Percentiles rank a stretch among this genome's conserved stretches.
Conservation (phyloP, 108 stramenopile genomes). For the Fistulifera pelliculosa region DNA sequence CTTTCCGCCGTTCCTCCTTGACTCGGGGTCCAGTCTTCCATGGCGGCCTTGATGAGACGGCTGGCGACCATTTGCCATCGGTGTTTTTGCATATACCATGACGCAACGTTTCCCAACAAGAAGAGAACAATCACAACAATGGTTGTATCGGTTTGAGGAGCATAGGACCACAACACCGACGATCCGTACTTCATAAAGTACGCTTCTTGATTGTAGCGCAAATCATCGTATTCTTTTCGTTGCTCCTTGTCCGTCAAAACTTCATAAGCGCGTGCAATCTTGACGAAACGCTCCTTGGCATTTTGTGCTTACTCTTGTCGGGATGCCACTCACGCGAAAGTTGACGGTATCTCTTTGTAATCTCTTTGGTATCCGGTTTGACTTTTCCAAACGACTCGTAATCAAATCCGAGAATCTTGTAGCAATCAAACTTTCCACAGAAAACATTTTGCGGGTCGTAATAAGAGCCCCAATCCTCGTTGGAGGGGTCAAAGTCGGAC, state of each 20-base stretch:
- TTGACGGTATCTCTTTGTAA: constrained; percentile 69
- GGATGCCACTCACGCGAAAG: constrained; percentile 77
- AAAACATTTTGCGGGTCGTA: constrained; percentile 82
- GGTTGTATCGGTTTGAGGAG: constrained; percentile 68
- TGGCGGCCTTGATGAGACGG: constrained; percentile 63
- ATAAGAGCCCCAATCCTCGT: constrained; percentile 72
- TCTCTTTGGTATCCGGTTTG: constrained; percentile 53
- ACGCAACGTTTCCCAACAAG: constrained; percentile 32
- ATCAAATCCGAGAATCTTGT: constrained; percentile 83
- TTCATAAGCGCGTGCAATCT: constrained; percentile 78
- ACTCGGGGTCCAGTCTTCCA: constrained; percentile 61
- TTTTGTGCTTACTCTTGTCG: constrained; percentile 73
- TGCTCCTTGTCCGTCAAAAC: constrained; percentile 51
- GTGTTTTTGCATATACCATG: constrained; percentile 63
- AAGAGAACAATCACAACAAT: constrained; percentile 57
- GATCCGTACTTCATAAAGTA: constrained; percentile 75
- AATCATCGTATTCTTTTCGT: constrained; percentile 71
- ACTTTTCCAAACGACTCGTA: constrained; percentile 53
- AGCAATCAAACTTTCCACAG: constrained; percentile 83
- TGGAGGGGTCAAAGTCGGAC: constrained; percentile 6
- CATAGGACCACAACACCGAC: constrained; percentile 60
- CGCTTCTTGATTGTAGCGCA: constrained; percentile 75
- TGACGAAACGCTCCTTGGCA: constrained; percentile 78
- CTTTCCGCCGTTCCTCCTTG: constrained; percentile 73
- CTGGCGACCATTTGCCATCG: constrained; percentile 69